phyloP scores from a whole-genome alignment of 2,329 filamentous ascomycete genomes.

The Diaporthe sp. region DNA sequence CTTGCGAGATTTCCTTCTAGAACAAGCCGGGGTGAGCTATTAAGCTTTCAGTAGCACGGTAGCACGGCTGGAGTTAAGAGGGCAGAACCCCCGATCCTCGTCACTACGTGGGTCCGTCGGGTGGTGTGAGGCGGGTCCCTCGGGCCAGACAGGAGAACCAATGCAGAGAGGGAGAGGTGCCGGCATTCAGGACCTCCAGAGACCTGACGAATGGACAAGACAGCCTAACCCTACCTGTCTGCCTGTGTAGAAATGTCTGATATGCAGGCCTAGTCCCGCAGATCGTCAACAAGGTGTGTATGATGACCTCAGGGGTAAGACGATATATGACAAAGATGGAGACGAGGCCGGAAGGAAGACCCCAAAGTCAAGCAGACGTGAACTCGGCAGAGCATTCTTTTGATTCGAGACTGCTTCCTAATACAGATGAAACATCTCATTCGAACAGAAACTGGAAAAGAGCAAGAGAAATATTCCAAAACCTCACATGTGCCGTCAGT shows the following conservation, averaged over 20 bases:
- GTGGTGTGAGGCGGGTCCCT: conserved; percentile 7
- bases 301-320: background rate
- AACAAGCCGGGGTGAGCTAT: conserved; percentile 21
- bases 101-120: conserved; percentile 36
- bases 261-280: background rate
- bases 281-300: background rate
- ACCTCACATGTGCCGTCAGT: background rate
- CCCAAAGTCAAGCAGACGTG: background rate
- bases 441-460: background rate
- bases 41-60: conserved; percentile 31
- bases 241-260: background rate
- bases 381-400: background rate
- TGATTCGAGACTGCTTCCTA: background rate
- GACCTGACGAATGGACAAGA: background rate
- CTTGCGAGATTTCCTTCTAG: conserved; percentile 22
- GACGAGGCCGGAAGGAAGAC: background rate
- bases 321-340: background rate
- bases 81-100: conserved; percentile 33
- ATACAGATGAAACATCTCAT: background rate
- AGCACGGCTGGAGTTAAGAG: conserved; percentile 5
- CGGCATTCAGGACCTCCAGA: background rate
- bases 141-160: conserved; percentile 11
- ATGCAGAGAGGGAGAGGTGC: background rate
- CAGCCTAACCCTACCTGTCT: background rate
- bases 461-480: background rate